Percentiles rank a stretch among this genome's conserved stretches.
phyloP scores from a whole-genome alignment of 2,329 filamentous ascomycete species.

The Penicillium freii region DNA sequence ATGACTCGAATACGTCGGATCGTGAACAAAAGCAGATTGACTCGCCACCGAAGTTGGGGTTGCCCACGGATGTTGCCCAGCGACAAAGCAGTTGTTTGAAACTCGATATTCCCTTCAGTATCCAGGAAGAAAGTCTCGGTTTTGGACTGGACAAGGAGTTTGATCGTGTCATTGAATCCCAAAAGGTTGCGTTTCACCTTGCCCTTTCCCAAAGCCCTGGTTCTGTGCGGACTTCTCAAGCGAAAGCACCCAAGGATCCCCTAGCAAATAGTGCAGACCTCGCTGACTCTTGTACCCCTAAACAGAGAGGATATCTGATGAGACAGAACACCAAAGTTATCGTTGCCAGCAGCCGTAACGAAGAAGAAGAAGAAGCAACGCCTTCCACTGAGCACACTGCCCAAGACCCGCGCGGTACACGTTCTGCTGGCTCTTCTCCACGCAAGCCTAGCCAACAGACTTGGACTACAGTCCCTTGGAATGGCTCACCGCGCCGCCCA shows the following conservation, averaged over 20 bases:
- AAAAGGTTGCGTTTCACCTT: constrained; percentile 76
- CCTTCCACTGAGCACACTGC: constrained; percentile 28
- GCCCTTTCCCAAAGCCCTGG: constrained; percentile 40
- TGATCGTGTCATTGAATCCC: constrained; percentile 87
- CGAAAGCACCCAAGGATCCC: constrained; percentile 14
- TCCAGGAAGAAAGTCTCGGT: constrained; percentile 65
- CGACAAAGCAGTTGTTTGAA: constrained; percentile 74
- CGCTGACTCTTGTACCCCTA: constrained; percentile 63
- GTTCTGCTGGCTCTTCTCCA: constrained; percentile 67
- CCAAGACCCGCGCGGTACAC: constrained; percentile 46
- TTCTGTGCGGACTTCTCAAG: constrained; percentile 8
- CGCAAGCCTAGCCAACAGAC: constrained; percentile 82
- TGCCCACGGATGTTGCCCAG: constrained; percentile 41
- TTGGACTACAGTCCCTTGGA: constrained; percentile 98
- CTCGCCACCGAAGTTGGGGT: constrained; percentile 16
- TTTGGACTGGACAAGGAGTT: constrained; percentile 90
- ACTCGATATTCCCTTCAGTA: constrained; percentile 75
- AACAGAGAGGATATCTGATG: constrained; percentile 98
- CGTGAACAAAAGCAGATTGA: constrained; percentile 13
- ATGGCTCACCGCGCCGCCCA: constrained; percentile 69
- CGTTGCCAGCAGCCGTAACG: constrained; percentile 74
- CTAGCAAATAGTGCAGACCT: constrained; percentile 34
- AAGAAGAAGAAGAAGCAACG: constrained; percentile 56
- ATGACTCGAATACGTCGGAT: constrained; percentile 21
- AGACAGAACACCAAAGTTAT: constrained; percentile 97